These are phyloP conservation scores for Macrotyloma uniflorum DNA, from an alignment of 306 rosid species.

Conservation along the genomic window DNA sequence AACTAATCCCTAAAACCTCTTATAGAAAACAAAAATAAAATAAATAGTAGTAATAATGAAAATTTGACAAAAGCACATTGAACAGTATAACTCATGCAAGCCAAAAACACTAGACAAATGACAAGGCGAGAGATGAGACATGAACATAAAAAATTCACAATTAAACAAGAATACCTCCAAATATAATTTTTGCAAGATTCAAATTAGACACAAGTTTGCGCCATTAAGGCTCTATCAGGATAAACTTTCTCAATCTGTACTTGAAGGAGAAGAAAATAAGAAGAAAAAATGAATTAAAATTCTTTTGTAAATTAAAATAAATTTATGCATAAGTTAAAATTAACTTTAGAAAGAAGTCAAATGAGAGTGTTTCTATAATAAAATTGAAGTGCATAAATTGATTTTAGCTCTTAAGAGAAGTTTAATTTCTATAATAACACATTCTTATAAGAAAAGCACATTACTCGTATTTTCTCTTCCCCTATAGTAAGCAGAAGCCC, in stretches of 20 bases:
- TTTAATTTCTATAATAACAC: not conserved
- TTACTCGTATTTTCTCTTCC: not conserved
- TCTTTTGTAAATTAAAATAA: not conserved
- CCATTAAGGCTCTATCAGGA: not conserved
- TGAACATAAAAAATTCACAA: not conserved
- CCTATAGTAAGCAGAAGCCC: not conserved
- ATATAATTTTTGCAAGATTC: not conserved
- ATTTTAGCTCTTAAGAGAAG: not conserved
- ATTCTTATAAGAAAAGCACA: not conserved
- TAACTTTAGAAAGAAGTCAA: not conserved
- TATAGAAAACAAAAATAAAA: not conserved
- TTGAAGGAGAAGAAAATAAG: not conserved
- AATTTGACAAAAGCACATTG: not conserved
- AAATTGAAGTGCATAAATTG: not conserved
- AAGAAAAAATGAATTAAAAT: not conserved
- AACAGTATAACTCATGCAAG: not conserved
- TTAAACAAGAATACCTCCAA: not conserved
- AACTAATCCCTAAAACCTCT: conserved; percentile 4
- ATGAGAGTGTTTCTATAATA: not conserved
- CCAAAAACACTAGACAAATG: not conserved
- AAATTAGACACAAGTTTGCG: not conserved
- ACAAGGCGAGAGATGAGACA: not conserved
- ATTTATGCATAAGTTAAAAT: not conserved
- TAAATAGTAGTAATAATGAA: not conserved
- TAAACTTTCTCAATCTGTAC: not conserved